phyloP scores from a whole-genome alignment of 495 filamentous ascomycete species.

The Articulospora tetracladia region DNA sequence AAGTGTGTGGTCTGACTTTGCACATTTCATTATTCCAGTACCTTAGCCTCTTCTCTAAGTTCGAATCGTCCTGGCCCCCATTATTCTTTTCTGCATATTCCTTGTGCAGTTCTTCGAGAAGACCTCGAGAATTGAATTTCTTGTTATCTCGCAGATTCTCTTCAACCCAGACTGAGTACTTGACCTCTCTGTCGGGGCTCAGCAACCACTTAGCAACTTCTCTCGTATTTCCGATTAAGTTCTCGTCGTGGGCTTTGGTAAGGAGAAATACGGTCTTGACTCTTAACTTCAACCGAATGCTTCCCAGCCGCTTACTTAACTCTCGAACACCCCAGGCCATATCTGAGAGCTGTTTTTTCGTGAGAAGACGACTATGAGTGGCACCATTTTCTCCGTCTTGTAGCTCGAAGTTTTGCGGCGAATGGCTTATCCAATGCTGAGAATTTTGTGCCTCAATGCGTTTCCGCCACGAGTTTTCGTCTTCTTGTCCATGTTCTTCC shows the following conservation, averaged over 20 bases:
- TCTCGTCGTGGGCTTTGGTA: slow-evolving; percentile 82
- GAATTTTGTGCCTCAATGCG: slow-evolving; percentile 28
- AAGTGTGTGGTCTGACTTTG: slow-evolving; percentile 70
- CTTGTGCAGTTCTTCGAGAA: slow-evolving; percentile 20
- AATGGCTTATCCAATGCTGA: slow-evolving; percentile 20
- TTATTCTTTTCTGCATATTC: slow-evolving; percentile 9
- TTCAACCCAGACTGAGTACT: slow-evolving; percentile 80
- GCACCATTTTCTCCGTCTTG: slow-evolving; percentile 25
- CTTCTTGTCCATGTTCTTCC: slow-evolving; percentile 29
- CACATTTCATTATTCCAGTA: slow-evolving; percentile 86
- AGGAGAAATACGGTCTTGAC: slow-evolving; percentile 83
- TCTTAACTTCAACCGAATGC: slow-evolving; percentile 71
- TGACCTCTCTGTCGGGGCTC: slow-evolving; percentile 61
- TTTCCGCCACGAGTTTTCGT: slow-evolving; percentile 40
- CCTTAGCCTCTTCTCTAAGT: slow-evolving; percentile 48
- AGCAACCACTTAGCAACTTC: slow-evolving; percentile 83
- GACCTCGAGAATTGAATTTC: slow-evolving; percentile 57
- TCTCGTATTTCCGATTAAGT: slow-evolving; percentile 72
- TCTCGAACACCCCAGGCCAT: slow-evolving; percentile 96
- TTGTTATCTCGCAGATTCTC: slow-evolving; percentile 63
- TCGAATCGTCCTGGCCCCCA: background rate
- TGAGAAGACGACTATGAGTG: slow-evolving; percentile 59
- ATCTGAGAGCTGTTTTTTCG: slow-evolving; percentile 88
- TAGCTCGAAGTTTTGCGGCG: slow-evolving; percentile 6
- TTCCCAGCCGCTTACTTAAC: slow-evolving; percentile 78